Evolutionary conservation across 2,329 filamentous ascomycete genomes (phyloP).

Genomic region (Blastomyces percursus): DNA sequence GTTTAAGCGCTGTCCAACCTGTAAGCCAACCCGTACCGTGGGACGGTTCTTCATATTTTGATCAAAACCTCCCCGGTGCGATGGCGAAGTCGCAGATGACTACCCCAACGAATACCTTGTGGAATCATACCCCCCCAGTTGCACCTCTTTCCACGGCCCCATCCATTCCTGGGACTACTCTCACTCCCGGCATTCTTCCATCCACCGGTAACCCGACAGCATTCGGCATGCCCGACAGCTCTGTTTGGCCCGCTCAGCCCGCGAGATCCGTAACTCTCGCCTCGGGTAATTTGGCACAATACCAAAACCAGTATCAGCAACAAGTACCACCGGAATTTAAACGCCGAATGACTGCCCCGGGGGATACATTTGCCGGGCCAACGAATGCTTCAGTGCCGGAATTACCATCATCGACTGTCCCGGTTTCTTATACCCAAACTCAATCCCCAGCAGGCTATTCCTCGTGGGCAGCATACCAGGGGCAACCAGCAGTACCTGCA

Average conservation of each 20-base stretch:
- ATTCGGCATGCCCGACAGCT: conserved; percentile 21
- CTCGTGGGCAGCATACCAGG: not conserved
- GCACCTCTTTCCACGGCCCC: conserved; percentile 21
- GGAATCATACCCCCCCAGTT: conserved; percentile 23
- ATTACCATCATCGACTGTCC: not conserved
- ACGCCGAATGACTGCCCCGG: conserved; percentile 28
- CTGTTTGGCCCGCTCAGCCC: conserved; percentile 27
- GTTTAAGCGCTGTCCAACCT: conserved; percentile 23
- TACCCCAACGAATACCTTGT: conserved; percentile 27
- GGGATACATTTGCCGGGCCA: conserved; percentile 14
- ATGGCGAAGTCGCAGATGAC: conserved; percentile 25
- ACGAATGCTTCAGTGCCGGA: not conserved
- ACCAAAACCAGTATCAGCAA: conserved; percentile 22
- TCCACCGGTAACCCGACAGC: conserved; percentile 23
- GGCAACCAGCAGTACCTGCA: not conserved
- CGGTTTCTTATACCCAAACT: conserved; percentile 1
- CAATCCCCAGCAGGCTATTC: conserved; percentile 1
- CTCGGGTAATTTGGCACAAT: conserved; percentile 20
- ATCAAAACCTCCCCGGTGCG: conserved; percentile 25
- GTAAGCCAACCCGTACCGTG: conserved; percentile 28
- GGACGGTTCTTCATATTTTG: conserved; percentile 30
- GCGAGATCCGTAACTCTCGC: conserved; percentile 27
- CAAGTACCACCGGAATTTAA: conserved; percentile 26
- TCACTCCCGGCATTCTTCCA: conserved; percentile 22
- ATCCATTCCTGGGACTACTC: conserved; percentile 22